Percentiles rank a stretch among this genome's conserved stretches.
phyloP scores from a whole-genome alignment of 495 filamentous ascomycete genomes.

The Apiosordaria backusii region DNA sequence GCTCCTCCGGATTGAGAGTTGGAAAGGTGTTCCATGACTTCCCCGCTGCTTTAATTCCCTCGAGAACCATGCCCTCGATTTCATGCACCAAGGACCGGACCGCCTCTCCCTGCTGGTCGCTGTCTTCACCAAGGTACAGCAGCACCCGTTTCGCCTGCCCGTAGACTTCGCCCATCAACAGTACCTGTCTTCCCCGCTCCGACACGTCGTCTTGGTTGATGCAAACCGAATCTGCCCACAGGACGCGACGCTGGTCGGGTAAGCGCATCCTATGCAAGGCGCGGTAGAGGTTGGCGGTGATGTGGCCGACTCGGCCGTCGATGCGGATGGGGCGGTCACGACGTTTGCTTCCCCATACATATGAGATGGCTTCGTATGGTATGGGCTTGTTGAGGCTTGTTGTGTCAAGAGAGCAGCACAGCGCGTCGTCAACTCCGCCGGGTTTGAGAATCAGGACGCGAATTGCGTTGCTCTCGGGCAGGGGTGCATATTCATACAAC shows the following conservation, averaged over 20 bases:
- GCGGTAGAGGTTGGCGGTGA: neutral
- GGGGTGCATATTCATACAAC: too few species aligned
- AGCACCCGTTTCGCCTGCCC: conserved; percentile 25
- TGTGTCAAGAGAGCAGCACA: neutral
- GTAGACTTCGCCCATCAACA: conserved; percentile 35
- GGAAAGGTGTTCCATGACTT: neutral
- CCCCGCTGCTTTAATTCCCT: neutral
- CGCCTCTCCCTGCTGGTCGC: neutral
- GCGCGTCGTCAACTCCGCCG: neutral
- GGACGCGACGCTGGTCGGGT: neutral
- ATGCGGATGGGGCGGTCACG: neutral
- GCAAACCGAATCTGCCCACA: conserved; percentile 39
- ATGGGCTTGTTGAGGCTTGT: neutral
- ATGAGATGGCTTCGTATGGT: neutral
- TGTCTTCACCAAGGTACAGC: conserved; percentile 31
- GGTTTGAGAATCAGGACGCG: neutral
- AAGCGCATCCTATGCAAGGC: neutral
- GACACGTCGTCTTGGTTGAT: conserved; percentile 35
- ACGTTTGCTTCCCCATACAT: neutral
- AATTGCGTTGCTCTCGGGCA: neutral
- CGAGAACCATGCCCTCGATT: conserved; percentile 1
- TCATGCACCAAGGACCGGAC: conserved; percentile 17
- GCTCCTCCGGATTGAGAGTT: too few species aligned
- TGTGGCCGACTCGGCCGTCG: neutral
- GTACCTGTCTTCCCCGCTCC: conserved; percentile 34